These are phyloP conservation scores for Vickermania spadyakhi DNA, from an alignment of 208 protist species.

Conservation along the genomic window DNA sequence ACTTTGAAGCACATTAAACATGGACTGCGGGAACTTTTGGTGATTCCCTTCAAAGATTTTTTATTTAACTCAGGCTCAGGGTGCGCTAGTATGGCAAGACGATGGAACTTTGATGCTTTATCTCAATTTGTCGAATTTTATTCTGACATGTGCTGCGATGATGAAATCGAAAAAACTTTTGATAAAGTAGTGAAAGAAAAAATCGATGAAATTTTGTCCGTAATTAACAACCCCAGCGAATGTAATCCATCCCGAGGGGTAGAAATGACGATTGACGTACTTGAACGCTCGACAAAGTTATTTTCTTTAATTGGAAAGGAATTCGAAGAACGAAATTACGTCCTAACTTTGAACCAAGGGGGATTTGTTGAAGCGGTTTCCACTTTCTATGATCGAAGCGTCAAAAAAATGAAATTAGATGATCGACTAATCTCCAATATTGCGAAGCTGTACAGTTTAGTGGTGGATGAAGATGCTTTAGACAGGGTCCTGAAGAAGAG, in stretches of 20 bases:
- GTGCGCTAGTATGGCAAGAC: not conserved
- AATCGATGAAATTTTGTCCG: not conserved
- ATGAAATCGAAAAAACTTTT: not conserved
- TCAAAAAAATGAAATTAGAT: slow-evolving; percentile 10
- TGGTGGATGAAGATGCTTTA: slow-evolving; percentile 55
- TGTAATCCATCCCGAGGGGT: not conserved
- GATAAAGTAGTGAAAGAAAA: not conserved
- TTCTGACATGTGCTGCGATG: not conserved
- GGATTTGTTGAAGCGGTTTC: slow-evolving; percentile 43
- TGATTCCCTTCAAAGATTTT: not conserved
- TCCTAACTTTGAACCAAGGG: not conserved
- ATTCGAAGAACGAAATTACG: not conserved
- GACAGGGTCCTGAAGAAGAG: slow-evolving; percentile 43
- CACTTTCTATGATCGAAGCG: slow-evolving; percentile 43
- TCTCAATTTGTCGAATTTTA: not conserved
- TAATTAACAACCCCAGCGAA: not conserved
- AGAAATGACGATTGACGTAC: not conserved
- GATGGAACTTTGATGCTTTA: not conserved
- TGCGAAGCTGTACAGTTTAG: slow-evolving; percentile 36
- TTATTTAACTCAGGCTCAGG: not conserved
- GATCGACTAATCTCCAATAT: slow-evolving; percentile 18
- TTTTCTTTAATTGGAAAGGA: slow-evolving; percentile 8
- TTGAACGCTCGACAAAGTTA: slow-evolving; percentile 4
- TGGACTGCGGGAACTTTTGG: not conserved
- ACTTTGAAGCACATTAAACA: not conserved